Conservation (phyloP, 345 rosid genomes). For the Gossypium herbaceum region DNA sequence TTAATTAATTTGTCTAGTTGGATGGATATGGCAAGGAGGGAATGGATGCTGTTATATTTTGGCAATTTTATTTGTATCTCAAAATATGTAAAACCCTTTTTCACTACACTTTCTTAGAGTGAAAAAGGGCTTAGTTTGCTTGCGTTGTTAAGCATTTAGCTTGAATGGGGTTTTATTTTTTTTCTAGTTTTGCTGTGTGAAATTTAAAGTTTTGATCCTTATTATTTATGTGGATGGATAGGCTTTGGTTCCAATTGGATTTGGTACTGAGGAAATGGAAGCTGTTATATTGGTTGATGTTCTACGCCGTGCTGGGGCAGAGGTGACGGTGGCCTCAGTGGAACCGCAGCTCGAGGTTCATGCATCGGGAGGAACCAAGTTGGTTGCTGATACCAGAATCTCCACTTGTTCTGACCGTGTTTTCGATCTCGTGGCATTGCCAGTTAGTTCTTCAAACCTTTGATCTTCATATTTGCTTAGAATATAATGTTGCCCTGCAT, state of each 20-base stretch:
- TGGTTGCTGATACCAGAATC: conserved; percentile 75
- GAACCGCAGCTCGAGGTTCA: conserved; percentile 79
- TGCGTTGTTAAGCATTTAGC: background rate
- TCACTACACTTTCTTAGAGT: background rate
- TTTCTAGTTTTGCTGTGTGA: background rate
- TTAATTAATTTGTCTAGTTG: background rate
- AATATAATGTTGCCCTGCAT: background rate
- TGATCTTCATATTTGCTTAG: background rate
- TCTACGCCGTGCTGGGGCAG: conserved; percentile 87
- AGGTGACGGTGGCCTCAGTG: conserved; percentile 80
- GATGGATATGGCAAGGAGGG: too few species aligned
- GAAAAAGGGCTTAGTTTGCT: background rate
- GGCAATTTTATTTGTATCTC: background rate
- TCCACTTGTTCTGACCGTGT: conserved; percentile 52
- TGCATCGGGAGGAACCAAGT: conserved; percentile 63
- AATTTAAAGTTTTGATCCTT: background rate
- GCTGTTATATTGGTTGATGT: conserved; percentile 76
- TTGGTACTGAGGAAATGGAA: conserved; percentile 93
- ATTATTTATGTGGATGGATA: conserved; percentile 25
- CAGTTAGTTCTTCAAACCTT: conserved; percentile 46
- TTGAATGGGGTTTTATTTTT: background rate
- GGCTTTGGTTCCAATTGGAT: conserved; percentile 87
- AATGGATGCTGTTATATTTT: background rate
- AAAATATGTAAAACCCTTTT: conserved; percentile 1
- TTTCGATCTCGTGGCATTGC: conserved; percentile 86